These are phyloP conservation scores for Meyerozyma carpophila DNA, from an alignment of 1,139 yeast genomes.

Conservation along the genomic window DNA sequence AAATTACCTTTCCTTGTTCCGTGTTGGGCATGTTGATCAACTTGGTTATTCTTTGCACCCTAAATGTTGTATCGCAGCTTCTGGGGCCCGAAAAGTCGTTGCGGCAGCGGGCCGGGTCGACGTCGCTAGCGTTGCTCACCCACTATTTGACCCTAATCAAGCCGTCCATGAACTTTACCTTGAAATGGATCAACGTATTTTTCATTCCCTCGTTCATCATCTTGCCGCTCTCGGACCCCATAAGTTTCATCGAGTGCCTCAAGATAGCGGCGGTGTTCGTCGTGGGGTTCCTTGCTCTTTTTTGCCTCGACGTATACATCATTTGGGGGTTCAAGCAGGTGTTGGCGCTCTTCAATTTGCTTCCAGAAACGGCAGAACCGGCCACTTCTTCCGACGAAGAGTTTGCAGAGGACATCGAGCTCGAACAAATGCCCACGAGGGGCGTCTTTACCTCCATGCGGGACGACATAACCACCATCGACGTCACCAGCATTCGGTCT, in stretches of 20 bases:
- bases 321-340: slow-evolving; percentile 25
- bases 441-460: slow-evolving; percentile 23
- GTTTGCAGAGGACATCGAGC: slow-evolving; percentile 18
- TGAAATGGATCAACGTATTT: slow-evolving; percentile 74
- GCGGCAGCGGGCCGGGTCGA: slow-evolving; percentile 20
- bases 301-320: slow-evolving; percentile 39
- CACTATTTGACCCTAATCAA: slow-evolving; percentile 44
- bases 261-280: slow-evolving; percentile 72
- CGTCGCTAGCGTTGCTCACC: slow-evolving; percentile 28
- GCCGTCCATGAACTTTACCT: slow-evolving; percentile 62
- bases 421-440: slow-evolving; percentile 4
- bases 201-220: slow-evolving; percentile 75
- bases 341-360: slow-evolving; percentile 15
- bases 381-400: slow-evolving; percentile 6
- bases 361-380: slow-evolving; percentile 7
- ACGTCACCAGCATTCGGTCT: slow-evolving; percentile 17
- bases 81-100: slow-evolving; percentile 2
- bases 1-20: slow-evolving; percentile 65
- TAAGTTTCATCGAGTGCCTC: slow-evolving; percentile 62
- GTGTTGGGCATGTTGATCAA: slow-evolving; percentile 70
- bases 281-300: slow-evolving; percentile 53
- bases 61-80: slow-evolving; percentile 17
- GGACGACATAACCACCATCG: slow-evolving; percentile 35
- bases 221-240: slow-evolving; percentile 60
- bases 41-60: slow-evolving; percentile 41